phyloP scores from a whole-genome alignment of 306 rosid genomes.

The Dryas drummondii region DNA sequence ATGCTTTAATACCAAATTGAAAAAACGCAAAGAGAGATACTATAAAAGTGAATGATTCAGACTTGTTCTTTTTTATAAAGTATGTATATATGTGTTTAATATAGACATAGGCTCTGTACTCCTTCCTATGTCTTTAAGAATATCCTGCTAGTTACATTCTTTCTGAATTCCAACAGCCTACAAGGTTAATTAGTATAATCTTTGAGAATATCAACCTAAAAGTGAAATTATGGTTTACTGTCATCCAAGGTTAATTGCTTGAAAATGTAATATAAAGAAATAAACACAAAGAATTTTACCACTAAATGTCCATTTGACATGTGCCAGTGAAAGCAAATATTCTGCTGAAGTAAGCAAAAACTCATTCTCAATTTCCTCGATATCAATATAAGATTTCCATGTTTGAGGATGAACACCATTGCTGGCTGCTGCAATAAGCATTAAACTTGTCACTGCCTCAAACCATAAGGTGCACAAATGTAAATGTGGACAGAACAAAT shows the following conservation, averaged over 20 bases:
- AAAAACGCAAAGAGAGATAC: not conserved
- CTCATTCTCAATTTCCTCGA: conserved; percentile 78
- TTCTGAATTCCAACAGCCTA: not conserved
- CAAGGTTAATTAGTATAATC: not conserved
- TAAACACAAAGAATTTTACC: conserved; percentile 45
- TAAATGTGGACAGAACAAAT: conserved; percentile 12
- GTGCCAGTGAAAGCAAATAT: conserved; percentile 66
- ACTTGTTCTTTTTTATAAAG: not conserved
- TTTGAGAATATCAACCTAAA: not conserved
- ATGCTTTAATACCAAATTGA: not conserved
- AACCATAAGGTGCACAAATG: conserved; percentile 14
- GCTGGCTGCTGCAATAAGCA: conserved; percentile 40
- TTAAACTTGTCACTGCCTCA: conserved; percentile 17
- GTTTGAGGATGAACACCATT: conserved; percentile 49
- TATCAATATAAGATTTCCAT: conserved; percentile 49
- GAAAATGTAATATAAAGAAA: not conserved
- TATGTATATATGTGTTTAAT: not conserved
- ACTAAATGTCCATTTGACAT: conserved; percentile 64
- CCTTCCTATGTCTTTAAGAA: not conserved
- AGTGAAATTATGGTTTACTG: not conserved
- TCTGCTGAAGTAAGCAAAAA: conserved; percentile 83
- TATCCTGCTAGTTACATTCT: too few relatives aligned
- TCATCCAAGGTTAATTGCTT: not conserved
- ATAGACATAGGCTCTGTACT: not conserved
- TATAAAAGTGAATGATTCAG: not conserved